Conservation (phyloP, 2,329 filamentous ascomycete species). For the Iodosphaeria phyllophila region DNA sequence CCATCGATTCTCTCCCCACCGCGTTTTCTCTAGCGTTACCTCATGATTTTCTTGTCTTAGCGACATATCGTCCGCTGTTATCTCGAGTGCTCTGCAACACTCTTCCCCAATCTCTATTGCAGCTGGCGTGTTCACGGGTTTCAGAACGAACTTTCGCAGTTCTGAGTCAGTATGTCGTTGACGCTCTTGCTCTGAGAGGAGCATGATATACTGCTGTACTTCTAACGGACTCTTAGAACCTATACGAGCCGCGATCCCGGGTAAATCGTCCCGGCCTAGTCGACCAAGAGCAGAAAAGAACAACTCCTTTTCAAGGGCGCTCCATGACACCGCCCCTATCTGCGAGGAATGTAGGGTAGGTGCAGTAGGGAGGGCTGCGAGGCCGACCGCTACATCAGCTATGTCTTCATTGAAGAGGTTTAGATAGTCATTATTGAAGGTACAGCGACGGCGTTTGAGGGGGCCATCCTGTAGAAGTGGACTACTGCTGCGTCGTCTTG, state of each 20-base stretch:
- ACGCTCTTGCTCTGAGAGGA: slow-evolving; percentile 34
- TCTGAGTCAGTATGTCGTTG: slow-evolving; percentile 16
- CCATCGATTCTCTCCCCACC: slow-evolving; percentile 44
- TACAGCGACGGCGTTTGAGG: slow-evolving; percentile 25
- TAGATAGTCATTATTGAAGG: slow-evolving; percentile 27
- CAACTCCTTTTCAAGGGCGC: slow-evolving; percentile 44
- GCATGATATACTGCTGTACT: slow-evolving; percentile 47
- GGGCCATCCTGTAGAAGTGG: slow-evolving; percentile 8
- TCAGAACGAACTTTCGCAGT: slow-evolving; percentile 17
- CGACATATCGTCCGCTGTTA: slow-evolving; percentile 46
- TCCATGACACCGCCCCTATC: slow-evolving; percentile 56
- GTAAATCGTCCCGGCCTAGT: slow-evolving; percentile 42
- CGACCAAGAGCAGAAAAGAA: slow-evolving; percentile 50
- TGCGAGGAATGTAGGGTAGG: slow-evolving; percentile 25
- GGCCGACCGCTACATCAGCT: slow-evolving; percentile 25
- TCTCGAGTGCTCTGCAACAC: slow-evolving; percentile 47
- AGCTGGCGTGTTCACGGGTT: slow-evolving; percentile 42
- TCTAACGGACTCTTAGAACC: slow-evolving; percentile 58
- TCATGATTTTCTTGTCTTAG: slow-evolving; percentile 46
- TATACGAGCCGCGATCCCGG: slow-evolving; percentile 42
- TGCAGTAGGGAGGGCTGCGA: slow-evolving; percentile 13
- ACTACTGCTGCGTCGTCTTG: no score
- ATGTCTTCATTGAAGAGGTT: slow-evolving; percentile 37
- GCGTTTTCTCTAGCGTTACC: slow-evolving; percentile 34
- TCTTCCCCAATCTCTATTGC: slow-evolving; percentile 52